Conservation (phyloP, 179 eudicot genomes). For the Spergularia azorica region DNA sequence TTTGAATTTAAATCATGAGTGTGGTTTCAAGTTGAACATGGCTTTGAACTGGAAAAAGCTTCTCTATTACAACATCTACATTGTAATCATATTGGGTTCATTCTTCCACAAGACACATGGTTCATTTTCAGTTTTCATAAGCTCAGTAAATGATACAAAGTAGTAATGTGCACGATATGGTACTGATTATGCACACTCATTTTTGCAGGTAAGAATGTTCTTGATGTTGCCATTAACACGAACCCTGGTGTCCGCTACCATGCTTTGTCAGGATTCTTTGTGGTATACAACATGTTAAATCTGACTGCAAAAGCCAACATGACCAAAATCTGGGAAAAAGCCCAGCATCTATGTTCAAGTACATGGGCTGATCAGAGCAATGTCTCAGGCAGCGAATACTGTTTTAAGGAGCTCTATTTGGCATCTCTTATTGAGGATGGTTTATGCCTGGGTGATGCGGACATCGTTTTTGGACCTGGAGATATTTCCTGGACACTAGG, state of each 20-base stretch:
- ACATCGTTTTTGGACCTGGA: slow-evolving; percentile 76
- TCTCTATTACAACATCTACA: no score
- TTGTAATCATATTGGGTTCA: no score
- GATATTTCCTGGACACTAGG: slow-evolving; percentile 89
- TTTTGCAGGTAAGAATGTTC: slow-evolving; percentile 51
- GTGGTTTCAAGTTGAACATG: no score
- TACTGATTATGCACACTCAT: slow-evolving; percentile 11
- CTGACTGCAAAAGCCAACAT: slow-evolving; percentile 55
- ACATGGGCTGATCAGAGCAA: slow-evolving; percentile 39
- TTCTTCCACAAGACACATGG: no score
- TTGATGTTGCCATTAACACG: slow-evolving; percentile 34
- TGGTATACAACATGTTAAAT: slow-evolving; percentile 59
- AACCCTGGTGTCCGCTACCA: slow-evolving; percentile 48
- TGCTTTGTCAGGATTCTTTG: slow-evolving; percentile 89
- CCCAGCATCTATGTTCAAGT: slow-evolving; percentile 55
- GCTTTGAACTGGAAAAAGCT: no score
- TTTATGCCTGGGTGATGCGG: slow-evolving; percentile 52
- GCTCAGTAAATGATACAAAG: not conserved
- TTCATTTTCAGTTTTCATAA: not conserved
- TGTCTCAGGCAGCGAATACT: slow-evolving; percentile 43
- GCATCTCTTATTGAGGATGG: slow-evolving; percentile 65
- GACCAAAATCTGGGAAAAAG: slow-evolving; percentile 59
- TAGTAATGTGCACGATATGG: not conserved
- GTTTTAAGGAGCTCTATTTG: slow-evolving; percentile 69
- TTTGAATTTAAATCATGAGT: no score